Evolutionary conservation across 2,329 filamentous ascomycete genomes (phyloP), one percentile per base, ranked within the genome.

Genomic region (Talaromyces rugulosus): DNA sequence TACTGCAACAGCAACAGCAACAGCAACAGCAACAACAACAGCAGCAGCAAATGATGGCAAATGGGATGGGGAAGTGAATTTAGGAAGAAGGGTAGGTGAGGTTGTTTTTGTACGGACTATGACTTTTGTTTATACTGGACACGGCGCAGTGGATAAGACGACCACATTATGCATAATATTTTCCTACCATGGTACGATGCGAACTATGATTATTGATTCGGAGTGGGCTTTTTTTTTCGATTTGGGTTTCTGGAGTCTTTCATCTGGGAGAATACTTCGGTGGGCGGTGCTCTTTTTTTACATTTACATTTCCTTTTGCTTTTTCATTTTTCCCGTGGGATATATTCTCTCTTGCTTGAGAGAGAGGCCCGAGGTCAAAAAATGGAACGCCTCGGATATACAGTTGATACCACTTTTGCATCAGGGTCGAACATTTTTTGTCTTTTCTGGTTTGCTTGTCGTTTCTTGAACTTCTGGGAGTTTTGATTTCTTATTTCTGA

Each of bases 1-100:
- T 66, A 42, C 64, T 72, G 58, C 71, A 77, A 23, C n/a, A 59
- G 23, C 62, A 64, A 56, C 75, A 75, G 58, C 71, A 77, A 23
- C n/a, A 59, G 23, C 62, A 64, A 56, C 75, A 75, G 62, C 73
- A 75, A 63, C 60, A 62, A 56, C 75, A 75, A 62, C 61, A 62
- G 33, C 73, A 76, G 27, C 74, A 76, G 63, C 76, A 74, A 52
- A 77, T 77, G 72, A 77, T 78, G 75, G 72, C 75, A 42, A 76
- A 75, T 62, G 74, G 72, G 30, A 74, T 75, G 70, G 74, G 73
- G 5, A 75, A 72, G 59, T 75, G 67, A 68, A 58, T n/a, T 31
- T 5, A n/a, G 50, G 16, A 30, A n/a, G 50, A 31, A 30, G 50
- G 18, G 11, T 47, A 47, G 44, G 44, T 47, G 44, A 47, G 44